Evolutionary conservation across 2,329 filamentous ascomycete species (phyloP), one percentile per base, ranked within the genome.

Genomic region (Monosporascus sp.): DNA sequence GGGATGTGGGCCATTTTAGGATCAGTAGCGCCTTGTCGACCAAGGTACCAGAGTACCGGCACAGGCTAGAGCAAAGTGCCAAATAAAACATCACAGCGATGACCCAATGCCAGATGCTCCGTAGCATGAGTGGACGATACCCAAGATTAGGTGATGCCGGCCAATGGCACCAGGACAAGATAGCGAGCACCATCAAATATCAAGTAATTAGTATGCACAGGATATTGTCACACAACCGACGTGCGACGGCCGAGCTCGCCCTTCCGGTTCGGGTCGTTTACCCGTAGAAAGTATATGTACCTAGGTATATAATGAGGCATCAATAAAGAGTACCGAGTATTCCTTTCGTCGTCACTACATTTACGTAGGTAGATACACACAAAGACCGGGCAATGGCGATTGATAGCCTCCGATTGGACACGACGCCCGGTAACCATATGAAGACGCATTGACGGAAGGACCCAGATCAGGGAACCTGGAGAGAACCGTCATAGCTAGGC

Each of bases 1-100:
- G 31, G 31, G 31, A 14, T 14, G 31, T 1, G 31, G 31, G 31
- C 53, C 59, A 57, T 50, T 58, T 56, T 47, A 55, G 15, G 49
- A 51, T 52, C 44, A 52, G 50, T 41, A 41, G 48, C 26, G 44
- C 11, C 37, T 40, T 31, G 22, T 17, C 31, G 41, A 26, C 24
- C 31, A 35, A 35, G 17, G 38, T 41, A 41, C 38, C 38, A 41
- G 38, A 41, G 8, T n/a, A 41, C 38, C 18, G 38, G 38, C 38
- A 7, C 7, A n/a, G 38, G 38, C 18, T 41, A 20, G 18, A 17
- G 17, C 18, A 18, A 41, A 41, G 38, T 41, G 38, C 18, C 3
- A 18, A 11, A 41, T 7, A 11, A 20, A n/a, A 41, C 17, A 18
- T 11, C 18, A 41, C 38, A 1, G 17, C 11, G 38, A 20, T 41